Percentiles rank a stretch among this genome's conserved stretches.
These are phyloP conservation scores for Onygenales sp. DNA, from an alignment of 2,329 filamentous ascomycete species.

Conservation along the genomic window DNA sequence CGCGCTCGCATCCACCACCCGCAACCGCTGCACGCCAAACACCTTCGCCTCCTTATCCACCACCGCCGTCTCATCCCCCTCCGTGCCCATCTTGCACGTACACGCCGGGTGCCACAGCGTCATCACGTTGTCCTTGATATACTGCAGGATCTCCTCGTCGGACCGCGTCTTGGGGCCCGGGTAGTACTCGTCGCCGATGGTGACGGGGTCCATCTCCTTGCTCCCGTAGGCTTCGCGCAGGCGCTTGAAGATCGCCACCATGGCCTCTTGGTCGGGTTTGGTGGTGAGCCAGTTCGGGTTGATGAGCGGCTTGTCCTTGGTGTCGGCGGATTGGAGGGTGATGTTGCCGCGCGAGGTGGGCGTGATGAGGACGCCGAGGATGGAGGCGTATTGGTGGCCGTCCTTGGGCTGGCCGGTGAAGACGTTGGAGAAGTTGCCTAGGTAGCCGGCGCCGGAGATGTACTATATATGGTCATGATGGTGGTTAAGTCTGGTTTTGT, in stretches of 20 bases:
- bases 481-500: not conserved
- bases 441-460: constrained; percentile 17
- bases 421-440: constrained; percentile 21
- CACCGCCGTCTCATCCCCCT: constrained; percentile 22
- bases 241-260: constrained; percentile 35
- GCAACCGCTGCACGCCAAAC: constrained; percentile 21
- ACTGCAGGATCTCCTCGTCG: constrained; percentile 35
- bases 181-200: constrained; percentile 27
- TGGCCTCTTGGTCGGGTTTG: constrained; percentile 36
- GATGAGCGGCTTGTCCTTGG: constrained; percentile 32
- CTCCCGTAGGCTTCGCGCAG: constrained; percentile 28
- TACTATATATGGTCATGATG: constrained; percentile 11
- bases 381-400: constrained; percentile 24
- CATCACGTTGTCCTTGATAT: constrained; percentile 21
- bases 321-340: constrained; percentile 27
- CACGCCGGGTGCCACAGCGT: constrained; percentile 26
- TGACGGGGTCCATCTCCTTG: constrained; percentile 19
- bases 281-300: constrained; percentile 39
- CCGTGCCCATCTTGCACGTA: constrained; percentile 31
- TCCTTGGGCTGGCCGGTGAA: constrained; percentile 18
- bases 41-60: constrained; percentile 22
- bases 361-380: constrained; percentile 26
- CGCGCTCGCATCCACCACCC: constrained; percentile 26
- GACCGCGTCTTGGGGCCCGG: constrained; percentile 30
- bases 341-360: constrained; percentile 38